Evolutionary conservation across 192 early-diverging fungal genomes (phyloP).

Genomic region (Coemansia sp.): DNA sequence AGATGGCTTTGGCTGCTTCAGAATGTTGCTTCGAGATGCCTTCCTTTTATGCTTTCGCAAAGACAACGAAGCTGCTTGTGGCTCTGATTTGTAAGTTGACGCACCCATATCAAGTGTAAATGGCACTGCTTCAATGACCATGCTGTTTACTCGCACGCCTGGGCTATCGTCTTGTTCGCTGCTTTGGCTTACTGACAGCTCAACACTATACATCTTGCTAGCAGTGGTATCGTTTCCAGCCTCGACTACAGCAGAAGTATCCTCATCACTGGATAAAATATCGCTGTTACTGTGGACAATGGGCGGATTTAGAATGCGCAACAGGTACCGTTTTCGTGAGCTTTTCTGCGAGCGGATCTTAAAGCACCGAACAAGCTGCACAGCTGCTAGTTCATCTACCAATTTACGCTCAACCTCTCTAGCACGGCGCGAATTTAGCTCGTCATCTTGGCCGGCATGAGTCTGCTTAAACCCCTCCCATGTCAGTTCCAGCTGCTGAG

Average conservation of each 20-base stretch:
- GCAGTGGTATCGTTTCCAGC: neutral
- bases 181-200: slow-evolving; percentile 25
- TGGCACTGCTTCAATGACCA: slow-evolving; percentile 10
- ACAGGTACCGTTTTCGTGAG: slow-evolving; percentile 20
- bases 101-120: slow-evolving; percentile 23
- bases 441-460: neutral
- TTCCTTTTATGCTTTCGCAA: slow-evolving; percentile 1
- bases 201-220: slow-evolving; percentile 21
- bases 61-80: neutral
- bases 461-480: slow-evolving; percentile 1
- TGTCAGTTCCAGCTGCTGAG: neutral
- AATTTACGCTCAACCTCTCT: neutral
- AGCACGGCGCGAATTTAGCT: neutral
- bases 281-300: neutral
- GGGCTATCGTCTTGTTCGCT: neutral
- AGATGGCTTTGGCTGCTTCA: neutral
- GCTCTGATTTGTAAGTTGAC: neutral
- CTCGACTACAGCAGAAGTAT: neutral
- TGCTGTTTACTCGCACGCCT: slow-evolving; percentile 32
- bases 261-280: neutral
- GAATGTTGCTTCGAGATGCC: neutral
- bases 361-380: slow-evolving; percentile 40
- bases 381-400: slow-evolving; percentile 8
- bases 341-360: slow-evolving; percentile 24
- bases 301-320: slow-evolving; percentile 46